Percentiles rank a stretch among this genome's conserved stretches.
These are phyloP conservation scores for Limonium bicolor DNA, from an alignment of 148 eudicot species.

Conservation along the genomic window DNA sequence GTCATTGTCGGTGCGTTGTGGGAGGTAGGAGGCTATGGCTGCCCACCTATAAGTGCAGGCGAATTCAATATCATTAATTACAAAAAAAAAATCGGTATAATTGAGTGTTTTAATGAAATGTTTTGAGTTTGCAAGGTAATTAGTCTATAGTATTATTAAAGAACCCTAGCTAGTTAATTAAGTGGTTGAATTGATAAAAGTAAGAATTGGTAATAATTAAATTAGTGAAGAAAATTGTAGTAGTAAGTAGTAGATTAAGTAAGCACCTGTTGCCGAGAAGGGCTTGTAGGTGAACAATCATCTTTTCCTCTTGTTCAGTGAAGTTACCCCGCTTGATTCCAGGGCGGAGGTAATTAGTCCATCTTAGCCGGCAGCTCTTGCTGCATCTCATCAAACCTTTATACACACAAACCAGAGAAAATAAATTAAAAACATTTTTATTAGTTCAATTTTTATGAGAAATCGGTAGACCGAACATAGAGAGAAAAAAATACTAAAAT, in stretches of 20 bases:
- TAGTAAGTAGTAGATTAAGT: too few species aligned
- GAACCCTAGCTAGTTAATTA: not conserved
- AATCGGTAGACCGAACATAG: too few species aligned
- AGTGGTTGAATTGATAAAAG: not conserved
- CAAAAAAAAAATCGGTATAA: too few species aligned
- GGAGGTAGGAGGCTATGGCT: conserved; percentile 88
- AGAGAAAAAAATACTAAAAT: too few species aligned
- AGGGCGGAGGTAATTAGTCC: conserved; percentile 90
- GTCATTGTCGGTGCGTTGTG: conserved; percentile 83
- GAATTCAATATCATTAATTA: not conserved
- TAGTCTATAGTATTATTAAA: too few species aligned
- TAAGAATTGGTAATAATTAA: too few species aligned
- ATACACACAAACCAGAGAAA: not conserved
- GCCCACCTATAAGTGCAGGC: conserved; percentile 50
- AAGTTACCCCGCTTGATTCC: conserved; percentile 82
- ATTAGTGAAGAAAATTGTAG: too few species aligned
- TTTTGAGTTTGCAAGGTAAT: too few species aligned
- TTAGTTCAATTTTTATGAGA: too few species aligned
- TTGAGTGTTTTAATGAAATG: too few species aligned
- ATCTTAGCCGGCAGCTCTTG: conserved; percentile 79
- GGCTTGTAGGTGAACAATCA: conserved; percentile 87
- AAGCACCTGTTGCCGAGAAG: conserved; percentile 74
- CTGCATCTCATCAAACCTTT: conserved; percentile 80
- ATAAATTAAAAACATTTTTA: not conserved
- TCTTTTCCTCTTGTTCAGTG: conserved; percentile 71